Conservation (phyloP, 495 filamentous ascomycete genomes). For the Hamigera avellanea region DNA sequence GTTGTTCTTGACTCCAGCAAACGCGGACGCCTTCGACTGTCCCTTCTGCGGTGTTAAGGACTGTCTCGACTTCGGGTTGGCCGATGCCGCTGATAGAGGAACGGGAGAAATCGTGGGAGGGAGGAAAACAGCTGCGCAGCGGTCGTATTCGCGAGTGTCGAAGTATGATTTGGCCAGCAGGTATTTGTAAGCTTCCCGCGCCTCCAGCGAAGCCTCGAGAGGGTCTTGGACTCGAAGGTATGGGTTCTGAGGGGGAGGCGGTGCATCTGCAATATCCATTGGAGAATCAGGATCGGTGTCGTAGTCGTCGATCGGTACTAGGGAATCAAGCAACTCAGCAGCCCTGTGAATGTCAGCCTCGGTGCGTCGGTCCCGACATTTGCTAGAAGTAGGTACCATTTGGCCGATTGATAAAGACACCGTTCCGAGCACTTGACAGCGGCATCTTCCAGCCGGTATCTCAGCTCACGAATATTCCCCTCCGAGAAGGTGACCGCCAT, state of each 20-base stretch:
- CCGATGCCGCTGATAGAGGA: slow-evolving; percentile 37
- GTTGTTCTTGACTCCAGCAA: slow-evolving; percentile 14
- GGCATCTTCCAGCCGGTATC: slow-evolving; percentile 65
- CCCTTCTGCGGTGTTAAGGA: slow-evolving; percentile 35
- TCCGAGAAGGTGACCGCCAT: slow-evolving; percentile 29
- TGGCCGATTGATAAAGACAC: slow-evolving; percentile 91
- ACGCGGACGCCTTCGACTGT: slow-evolving; percentile 40
- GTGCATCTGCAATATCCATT: slow-evolving; percentile 37
- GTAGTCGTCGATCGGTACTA: slow-evolving; percentile 39
- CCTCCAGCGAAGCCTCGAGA: slow-evolving; percentile 65
- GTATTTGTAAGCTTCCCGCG: slow-evolving; percentile 68
- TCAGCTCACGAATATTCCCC: slow-evolving; percentile 36
- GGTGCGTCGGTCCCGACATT: no score
- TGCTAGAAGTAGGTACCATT: slow-evolving; percentile 54
- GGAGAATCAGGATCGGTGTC: slow-evolving; percentile 49
- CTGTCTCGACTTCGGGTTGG: slow-evolving; percentile 28
- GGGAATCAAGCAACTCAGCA: slow-evolving; percentile 82
- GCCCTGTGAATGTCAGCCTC: slow-evolving; percentile 47
- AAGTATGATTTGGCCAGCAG: slow-evolving; percentile 92
- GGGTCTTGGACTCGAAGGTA: slow-evolving; percentile 41
- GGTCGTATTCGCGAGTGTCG: slow-evolving; percentile 90
- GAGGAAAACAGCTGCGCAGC: slow-evolving; percentile 83
- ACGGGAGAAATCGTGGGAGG: slow-evolving; percentile 58
- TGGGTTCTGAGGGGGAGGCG: slow-evolving; percentile 25
- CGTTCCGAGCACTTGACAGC: slow-evolving; percentile 85